Conservation (phyloP, 495 filamentous ascomycete genomes). For the Talaromyces borbonicus region DNA sequence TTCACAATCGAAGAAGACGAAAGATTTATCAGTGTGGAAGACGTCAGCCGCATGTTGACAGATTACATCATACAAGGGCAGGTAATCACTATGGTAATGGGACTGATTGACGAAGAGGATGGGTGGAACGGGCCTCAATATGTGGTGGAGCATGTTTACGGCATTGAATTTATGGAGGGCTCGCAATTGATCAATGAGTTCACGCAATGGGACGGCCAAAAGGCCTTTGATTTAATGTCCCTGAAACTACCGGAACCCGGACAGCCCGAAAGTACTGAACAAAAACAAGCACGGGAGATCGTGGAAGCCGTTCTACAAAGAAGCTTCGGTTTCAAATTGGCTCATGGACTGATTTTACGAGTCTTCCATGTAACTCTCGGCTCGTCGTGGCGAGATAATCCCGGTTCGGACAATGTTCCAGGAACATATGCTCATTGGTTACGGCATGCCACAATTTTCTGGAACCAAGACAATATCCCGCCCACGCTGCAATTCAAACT, state of each 20-base stretch:
- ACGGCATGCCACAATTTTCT: slow-evolving; percentile 13
- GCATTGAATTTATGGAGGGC: slow-evolving; percentile 38
- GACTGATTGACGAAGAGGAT: slow-evolving; percentile 38
- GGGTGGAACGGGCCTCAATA: slow-evolving; percentile 46
- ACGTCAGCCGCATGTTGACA: slow-evolving; percentile 28
- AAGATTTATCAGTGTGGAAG: slow-evolving; percentile 18
- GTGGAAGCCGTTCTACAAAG: slow-evolving; percentile 36
- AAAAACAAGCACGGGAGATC: slow-evolving; percentile 37
- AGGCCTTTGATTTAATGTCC: slow-evolving; percentile 41
- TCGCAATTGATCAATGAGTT: slow-evolving; percentile 43
- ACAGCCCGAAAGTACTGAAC: slow-evolving; percentile 36
- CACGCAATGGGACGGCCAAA: slow-evolving; percentile 38
- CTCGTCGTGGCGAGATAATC: slow-evolving; percentile 15
- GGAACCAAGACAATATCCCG: slow-evolving; percentile 11
- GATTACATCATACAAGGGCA: slow-evolving; percentile 47
- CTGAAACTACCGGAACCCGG: slow-evolving; percentile 32
- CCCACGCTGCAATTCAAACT: neutral
- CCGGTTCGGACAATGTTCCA: slow-evolving; percentile 15
- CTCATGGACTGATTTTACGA: slow-evolving; percentile 39
- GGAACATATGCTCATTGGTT: slow-evolving; percentile 19
- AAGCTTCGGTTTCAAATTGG: slow-evolving; percentile 45
- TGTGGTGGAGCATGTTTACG: slow-evolving; percentile 34
- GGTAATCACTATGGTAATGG: slow-evolving; percentile 39
- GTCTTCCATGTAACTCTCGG: slow-evolving; percentile 21
- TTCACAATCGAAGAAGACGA: slow-evolving; percentile 17